Evolutionary conservation across 2,329 filamentous ascomycete genomes (phyloP).

Genomic region (Apiospora phragmitis): DNA sequence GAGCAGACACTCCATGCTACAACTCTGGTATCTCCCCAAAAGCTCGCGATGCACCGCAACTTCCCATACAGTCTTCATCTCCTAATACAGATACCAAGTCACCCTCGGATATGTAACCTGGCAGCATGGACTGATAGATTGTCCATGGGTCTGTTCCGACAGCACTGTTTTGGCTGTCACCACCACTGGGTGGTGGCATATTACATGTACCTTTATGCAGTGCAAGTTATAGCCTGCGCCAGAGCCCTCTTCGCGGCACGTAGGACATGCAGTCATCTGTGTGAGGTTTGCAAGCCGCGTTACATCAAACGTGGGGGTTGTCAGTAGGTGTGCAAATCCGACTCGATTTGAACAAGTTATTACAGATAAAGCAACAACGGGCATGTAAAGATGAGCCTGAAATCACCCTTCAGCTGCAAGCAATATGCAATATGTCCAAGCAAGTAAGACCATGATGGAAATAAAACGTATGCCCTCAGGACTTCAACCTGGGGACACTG

Average conservation of each 20-base stretch:
- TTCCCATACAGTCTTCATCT: background rate
- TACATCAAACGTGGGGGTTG: background rate
- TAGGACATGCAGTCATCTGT: background rate
- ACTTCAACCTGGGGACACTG: no score
- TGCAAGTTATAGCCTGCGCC: background rate
- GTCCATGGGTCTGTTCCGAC: background rate
- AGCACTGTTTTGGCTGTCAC: background rate
- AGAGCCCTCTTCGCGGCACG: background rate
- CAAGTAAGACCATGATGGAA: background rate
- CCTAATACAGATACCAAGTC: background rate
- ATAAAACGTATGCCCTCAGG: no score
- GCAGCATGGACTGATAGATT: background rate
- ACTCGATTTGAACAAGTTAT: background rate
- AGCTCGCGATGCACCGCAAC: background rate
- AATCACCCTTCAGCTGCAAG: background rate
- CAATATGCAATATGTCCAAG: background rate
- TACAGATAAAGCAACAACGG: background rate
- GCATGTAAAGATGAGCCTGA: background rate
- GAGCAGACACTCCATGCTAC: background rate
- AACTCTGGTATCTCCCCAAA: background rate
- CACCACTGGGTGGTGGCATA: background rate
- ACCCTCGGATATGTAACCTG: background rate
- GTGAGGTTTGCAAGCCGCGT: background rate
- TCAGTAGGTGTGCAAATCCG: background rate
- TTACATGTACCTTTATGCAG: background rate